Percentiles rank a stretch among this genome's conserved stretches.
Evolutionary conservation across 2,329 filamentous ascomycete genomes (phyloP).

Genomic region (Alternaria solani): DNA sequence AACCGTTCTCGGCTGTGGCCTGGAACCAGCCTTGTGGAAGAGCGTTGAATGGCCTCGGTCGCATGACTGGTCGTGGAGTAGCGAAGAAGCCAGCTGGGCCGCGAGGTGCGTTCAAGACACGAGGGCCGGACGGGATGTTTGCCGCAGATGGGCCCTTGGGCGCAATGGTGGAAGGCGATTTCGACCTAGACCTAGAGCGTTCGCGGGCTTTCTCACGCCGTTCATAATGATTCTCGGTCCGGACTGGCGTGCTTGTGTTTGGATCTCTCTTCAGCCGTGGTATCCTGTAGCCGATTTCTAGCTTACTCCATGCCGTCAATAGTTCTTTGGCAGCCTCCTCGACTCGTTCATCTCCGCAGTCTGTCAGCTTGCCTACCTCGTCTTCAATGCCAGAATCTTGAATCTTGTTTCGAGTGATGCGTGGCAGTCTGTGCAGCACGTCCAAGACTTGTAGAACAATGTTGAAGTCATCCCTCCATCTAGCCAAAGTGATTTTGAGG

Average conservation of each 20-base stretch:
- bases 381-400: conserved; percentile 93
- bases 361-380: conserved; percentile 73
- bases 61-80: conserved; percentile 58
- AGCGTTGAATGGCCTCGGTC: conserved; percentile 64
- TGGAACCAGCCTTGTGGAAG: conserved; percentile 88
- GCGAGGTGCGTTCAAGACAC: conserved; percentile 65
- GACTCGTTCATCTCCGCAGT: conserved; percentile 77
- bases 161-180: conserved; percentile 53
- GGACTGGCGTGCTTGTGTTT: conserved; percentile 56
- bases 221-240: conserved; percentile 65
- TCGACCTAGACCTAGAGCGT: conserved; percentile 58
- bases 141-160: conserved; percentile 53
- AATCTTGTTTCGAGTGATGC: conserved; percentile 95
- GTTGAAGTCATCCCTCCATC: conserved; percentile 89
- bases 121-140: conserved; percentile 55
- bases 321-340: conserved; percentile 74
- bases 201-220: conserved; percentile 62
- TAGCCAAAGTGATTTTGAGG: conserved; percentile 82
- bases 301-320: conserved; percentile 84
- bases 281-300: conserved; percentile 92
- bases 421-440: conserved; percentile 86
- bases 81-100: conserved; percentile 57
- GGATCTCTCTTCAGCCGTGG: conserved; percentile 86
- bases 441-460: conserved; percentile 88
- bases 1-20: conserved; percentile 71